Evolutionary conservation across 2,329 filamentous ascomycete species (phyloP).

Genomic region (Hortaea werneckii): DNA sequence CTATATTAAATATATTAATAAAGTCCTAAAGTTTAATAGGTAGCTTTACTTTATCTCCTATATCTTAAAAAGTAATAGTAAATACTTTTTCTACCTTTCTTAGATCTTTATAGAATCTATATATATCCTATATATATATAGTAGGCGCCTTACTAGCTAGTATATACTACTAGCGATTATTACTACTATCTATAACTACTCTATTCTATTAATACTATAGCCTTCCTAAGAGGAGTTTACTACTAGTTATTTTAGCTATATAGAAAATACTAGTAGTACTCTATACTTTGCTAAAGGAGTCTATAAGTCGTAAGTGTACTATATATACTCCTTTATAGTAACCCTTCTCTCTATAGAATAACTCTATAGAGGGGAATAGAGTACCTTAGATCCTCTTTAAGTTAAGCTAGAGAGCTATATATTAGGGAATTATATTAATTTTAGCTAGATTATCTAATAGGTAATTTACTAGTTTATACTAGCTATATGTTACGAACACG

Average conservation of each 20-base stretch:
- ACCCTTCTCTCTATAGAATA: background rate
- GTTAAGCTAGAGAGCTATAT: background rate
- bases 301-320: background rate
- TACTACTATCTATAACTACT: background rate
- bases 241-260: slow-evolving; percentile 3
- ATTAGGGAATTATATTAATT: background rate
- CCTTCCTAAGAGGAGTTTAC: background rate
- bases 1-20: background rate
- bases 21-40: background rate
- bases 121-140: slow-evolving; percentile 1
- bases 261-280: slow-evolving; percentile 2
- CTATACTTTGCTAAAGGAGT: slow-evolving; percentile 1
- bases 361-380: background rate
- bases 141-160: background rate
- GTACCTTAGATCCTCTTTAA: background rate
- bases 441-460: background rate
- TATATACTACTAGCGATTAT: background rate
- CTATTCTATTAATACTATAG: background rate
- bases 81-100: background rate
- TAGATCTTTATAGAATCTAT: background rate
- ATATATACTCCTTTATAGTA: background rate
- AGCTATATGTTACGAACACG: background rate
- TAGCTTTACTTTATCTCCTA: background rate
- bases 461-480: background rate
- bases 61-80: background rate